These are phyloP conservation scores for Sugiyamaella paludigena DNA, from an alignment of 1,139 yeast species.

Conservation along the genomic window DNA sequence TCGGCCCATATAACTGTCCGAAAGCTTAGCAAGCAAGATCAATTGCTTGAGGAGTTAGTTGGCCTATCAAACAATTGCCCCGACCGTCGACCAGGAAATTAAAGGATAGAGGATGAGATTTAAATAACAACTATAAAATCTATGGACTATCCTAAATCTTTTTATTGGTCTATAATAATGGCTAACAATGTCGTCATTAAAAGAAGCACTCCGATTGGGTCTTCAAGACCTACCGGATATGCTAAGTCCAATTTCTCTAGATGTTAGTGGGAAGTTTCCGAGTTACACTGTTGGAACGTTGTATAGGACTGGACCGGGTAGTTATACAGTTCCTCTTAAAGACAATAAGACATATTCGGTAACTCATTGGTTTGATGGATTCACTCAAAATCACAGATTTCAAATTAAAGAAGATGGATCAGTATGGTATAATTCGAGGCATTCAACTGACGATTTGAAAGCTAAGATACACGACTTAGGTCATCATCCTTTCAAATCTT, in stretches of 20 bases:
- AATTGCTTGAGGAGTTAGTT: too few relatives aligned
- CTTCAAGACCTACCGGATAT: constrained; percentile 3
- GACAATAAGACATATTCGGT: not conserved
- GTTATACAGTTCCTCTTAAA: constrained; percentile 2
- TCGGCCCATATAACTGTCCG: too few relatives aligned
- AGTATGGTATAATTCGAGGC: constrained; percentile 19
- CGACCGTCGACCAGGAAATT: too few relatives aligned
- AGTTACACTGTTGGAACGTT: constrained; percentile 1
- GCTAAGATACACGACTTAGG: constrained; percentile 13
- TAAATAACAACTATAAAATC: too few relatives aligned
- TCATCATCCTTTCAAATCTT: constrained; percentile 6
- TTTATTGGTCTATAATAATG: too few relatives aligned
- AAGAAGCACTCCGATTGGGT: not conserved
- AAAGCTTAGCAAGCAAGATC: too few relatives aligned
- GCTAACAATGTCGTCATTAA: too few relatives aligned
- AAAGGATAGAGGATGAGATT: too few relatives aligned
- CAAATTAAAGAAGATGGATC: constrained; percentile 12
- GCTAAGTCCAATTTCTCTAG: not conserved
- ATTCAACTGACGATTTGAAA: constrained; percentile 18
- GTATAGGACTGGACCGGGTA: constrained; percentile 7
- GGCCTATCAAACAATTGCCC: too few relatives aligned
- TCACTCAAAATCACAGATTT: constrained; percentile 21
- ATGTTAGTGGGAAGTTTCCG: constrained; percentile 2
- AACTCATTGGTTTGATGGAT: constrained; percentile 24
- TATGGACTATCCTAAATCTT: too few relatives aligned